Percentiles rank a stretch among this genome's conserved stretches.
These are phyloP conservation scores for Cercospora sesami DNA, from an alignment of 2,329 filamentous ascomycete genomes.

Conservation along the genomic window DNA sequence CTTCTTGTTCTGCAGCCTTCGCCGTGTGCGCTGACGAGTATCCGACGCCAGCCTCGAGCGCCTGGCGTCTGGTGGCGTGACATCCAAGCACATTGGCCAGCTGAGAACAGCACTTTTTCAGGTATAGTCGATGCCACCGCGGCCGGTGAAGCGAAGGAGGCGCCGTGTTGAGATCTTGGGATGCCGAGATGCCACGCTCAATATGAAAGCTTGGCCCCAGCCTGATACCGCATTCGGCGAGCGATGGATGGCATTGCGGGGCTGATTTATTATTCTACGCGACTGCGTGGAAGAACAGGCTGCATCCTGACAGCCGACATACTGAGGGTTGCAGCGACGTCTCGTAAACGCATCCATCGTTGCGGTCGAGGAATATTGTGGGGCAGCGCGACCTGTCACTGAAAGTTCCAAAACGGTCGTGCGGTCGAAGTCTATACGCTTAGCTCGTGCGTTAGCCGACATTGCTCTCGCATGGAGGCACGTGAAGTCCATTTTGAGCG, in stretches of 20 bases:
- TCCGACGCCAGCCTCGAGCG: background rate
- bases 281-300: background rate
- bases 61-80: constrained; percentile 5
- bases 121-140: constrained; percentile 6
- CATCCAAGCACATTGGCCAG: constrained; percentile 6
- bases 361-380: background rate
- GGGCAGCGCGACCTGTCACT: background rate
- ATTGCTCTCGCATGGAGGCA: constrained; percentile 9
- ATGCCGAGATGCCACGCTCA: constrained; percentile 1
- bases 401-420: constrained; percentile 5
- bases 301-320: background rate
- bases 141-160: constrained; percentile 3
- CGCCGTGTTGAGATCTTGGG: background rate
- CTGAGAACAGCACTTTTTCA: background rate
- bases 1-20: constrained; percentile 1
- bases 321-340: background rate
- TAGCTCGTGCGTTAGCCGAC: constrained; percentile 4
- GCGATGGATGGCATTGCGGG: background rate
- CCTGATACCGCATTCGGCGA: background rate
- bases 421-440: constrained; percentile 3
- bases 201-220: constrained; percentile 3
- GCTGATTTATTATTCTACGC: background rate
- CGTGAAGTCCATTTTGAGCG: constrained; percentile 6
- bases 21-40: constrained; percentile 1
- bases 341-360: background rate